These are phyloP conservation scores for Rhynchospora breviuscula DNA, from an alignment of 176 grass and related monocot genomes.

Conservation along the genomic window DNA sequence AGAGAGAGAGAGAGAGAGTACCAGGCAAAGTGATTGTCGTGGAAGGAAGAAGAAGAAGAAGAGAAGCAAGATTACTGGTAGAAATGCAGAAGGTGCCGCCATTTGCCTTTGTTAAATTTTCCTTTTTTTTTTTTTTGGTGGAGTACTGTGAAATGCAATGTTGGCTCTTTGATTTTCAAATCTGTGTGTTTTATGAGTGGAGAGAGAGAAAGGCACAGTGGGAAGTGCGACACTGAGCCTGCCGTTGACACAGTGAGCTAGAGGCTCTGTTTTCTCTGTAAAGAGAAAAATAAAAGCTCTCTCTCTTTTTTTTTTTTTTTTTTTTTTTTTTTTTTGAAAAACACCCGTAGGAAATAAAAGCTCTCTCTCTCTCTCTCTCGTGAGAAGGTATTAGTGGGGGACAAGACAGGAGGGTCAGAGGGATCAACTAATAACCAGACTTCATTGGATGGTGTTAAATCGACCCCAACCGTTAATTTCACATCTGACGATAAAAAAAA, in stretches of 20 bases:
- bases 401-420: background rate
- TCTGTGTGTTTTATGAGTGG: background rate
- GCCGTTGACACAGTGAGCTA: constrained; percentile 11
- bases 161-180: constrained; percentile 16
- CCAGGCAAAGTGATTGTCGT: constrained; percentile 21
- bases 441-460: background rate
- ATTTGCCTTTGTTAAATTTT: background rate
- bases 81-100: background rate
- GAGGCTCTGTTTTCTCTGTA: constrained; percentile 22
- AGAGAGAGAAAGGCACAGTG: background rate
- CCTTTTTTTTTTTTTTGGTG: too few species aligned
- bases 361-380: background rate
- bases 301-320: too few species aligned
- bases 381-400: background rate
- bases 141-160: constrained; percentile 13
- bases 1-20: background rate
- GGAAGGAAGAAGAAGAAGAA: constrained; percentile 35
- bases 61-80: constrained; percentile 20
- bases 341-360: too few species aligned
- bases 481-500: background rate
- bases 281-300: constrained; percentile 6
- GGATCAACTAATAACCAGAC: background rate
- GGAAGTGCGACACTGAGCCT: background rate
- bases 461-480: background rate
- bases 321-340: too few species aligned